phyloP scores from a whole-genome alignment of 805 yeast species.

The Kockiozyma suomiensis region DNA sequence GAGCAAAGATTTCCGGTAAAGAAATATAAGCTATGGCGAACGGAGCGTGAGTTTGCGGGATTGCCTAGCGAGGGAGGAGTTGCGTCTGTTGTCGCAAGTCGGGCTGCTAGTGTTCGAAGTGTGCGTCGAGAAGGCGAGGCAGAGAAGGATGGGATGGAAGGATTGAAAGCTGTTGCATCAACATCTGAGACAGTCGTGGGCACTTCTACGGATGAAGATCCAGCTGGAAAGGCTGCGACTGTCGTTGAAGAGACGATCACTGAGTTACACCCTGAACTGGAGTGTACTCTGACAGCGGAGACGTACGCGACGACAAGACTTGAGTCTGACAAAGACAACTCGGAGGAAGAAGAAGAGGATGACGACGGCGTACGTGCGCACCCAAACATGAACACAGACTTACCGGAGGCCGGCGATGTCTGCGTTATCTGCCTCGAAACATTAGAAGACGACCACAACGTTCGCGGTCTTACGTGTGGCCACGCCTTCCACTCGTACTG shows the following conservation, averaged over 20 bases:
- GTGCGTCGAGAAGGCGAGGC: not conserved
- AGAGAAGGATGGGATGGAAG: not conserved
- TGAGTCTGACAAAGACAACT: not conserved
- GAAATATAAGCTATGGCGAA: conserved; percentile 41
- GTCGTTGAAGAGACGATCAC: not conserved
- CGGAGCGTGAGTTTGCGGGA: conserved; percentile 35
- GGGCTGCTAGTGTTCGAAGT: conserved; percentile 10
- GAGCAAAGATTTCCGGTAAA: conserved; percentile 41
- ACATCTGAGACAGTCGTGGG: not conserved
- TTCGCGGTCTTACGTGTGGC: conserved; percentile 76
- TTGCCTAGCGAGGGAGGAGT: conserved; percentile 30
- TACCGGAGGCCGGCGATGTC: conserved; percentile 53
- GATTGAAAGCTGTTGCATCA: not conserved
- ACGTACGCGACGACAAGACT: not conserved
- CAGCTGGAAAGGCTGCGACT: not conserved
- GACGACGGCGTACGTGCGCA: conserved; percentile 31
- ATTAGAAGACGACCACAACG: conserved; percentile 61
- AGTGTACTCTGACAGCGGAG: not conserved
- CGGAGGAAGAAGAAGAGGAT: conserved; percentile 14
- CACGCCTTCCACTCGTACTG: conserved; percentile 82
- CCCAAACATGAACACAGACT: conserved; percentile 25
- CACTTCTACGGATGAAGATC: not conserved
- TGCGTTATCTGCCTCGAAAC: conserved; percentile 80
- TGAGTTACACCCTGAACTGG: not conserved
- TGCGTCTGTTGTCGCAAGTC: conserved; percentile 7